Base-by-base conservation (phyloP, 1,139 yeast genomes). In the Candida frijolesensis region DNA sequence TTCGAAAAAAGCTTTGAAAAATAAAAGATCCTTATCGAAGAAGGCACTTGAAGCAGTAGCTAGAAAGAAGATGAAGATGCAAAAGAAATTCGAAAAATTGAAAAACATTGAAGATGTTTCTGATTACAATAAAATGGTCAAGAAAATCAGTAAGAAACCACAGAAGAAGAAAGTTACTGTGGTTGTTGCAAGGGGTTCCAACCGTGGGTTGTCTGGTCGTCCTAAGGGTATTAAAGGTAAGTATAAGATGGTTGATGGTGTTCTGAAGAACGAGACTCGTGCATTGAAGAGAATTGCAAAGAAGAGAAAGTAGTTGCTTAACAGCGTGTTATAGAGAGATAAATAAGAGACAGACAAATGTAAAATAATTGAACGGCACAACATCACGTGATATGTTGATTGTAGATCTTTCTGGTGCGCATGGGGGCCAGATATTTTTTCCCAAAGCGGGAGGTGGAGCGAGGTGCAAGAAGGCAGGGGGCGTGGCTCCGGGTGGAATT, bases 211-310 rank as follows among this genome's bases (percentile, higher is more conserved):
- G 48, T 79, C 90, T 60, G 99, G 99, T 51, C 87, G 99, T 74
- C 99, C 99, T 34, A 87, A 84, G 73, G 99, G 99, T 65, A 84
- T 94, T 60, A 90, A 87, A 72, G 99, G 99, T 74, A 91, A 90
- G 67, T 94, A 94, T 77, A 94, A 90, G 86, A 94, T 95, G 99
- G 98, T 94, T 60, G 99, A 94, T 72, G 98, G 98, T 77, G 89
- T 87, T 18, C 78, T 91, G 87, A 94, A 95, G 89, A 94, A 94
- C 70, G 99, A 94, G 72, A 92, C 87, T 76, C 80, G 99, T 60
- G 97, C 98, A 30, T 78, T 92, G 66, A 87, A 83, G 68, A 85
- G 98, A 66, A 88, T 92, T 59, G 88, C 91, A 27, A 94, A 92
- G 79, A 90, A 88, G 76, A 68, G 60, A 56, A 67, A 69, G 57